These are phyloP conservation scores for Lipomyces yarrowii DNA, from an alignment of 1,139 yeast species.

Conservation along the genomic window DNA sequence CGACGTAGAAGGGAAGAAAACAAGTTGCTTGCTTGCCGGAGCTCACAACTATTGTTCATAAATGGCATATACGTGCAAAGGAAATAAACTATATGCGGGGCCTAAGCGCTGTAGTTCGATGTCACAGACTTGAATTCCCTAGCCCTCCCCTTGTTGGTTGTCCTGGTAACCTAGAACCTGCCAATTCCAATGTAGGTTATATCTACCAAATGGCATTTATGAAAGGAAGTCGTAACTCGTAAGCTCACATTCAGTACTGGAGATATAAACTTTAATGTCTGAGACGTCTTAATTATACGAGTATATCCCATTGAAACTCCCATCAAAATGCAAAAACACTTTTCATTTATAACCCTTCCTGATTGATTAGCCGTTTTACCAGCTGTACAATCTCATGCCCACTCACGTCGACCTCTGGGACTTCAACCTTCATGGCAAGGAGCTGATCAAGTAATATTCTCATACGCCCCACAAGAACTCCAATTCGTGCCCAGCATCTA, in stretches of 20 bases:
- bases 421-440: slow-evolving; percentile 59
- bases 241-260: neutral
- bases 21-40: neutral
- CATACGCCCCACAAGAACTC: slow-evolving; percentile 74
- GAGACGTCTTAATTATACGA: neutral
- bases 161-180: no score
- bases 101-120: neutral
- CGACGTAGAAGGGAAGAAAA: neutral
- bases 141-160: no score
- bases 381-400: slow-evolving; percentile 36
- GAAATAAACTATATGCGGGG: neutral
- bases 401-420: slow-evolving; percentile 42
- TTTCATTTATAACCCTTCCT: slow-evolving; percentile 17
- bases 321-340: neutral
- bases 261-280: neutral
- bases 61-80: neutral
- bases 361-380: slow-evolving; percentile 31
- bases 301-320: neutral
- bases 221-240: neutral
- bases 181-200: no score
- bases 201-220: no score
- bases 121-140: neutral
- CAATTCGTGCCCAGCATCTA: slow-evolving; percentile 92
- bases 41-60: neutral
- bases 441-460: slow-evolving; percentile 66